Evolutionary conservation across 371 early-diverging fungal genomes (phyloP), one percentile per base, ranked within the genome.

Genomic region (Dichotomocladium elegans): DNA sequence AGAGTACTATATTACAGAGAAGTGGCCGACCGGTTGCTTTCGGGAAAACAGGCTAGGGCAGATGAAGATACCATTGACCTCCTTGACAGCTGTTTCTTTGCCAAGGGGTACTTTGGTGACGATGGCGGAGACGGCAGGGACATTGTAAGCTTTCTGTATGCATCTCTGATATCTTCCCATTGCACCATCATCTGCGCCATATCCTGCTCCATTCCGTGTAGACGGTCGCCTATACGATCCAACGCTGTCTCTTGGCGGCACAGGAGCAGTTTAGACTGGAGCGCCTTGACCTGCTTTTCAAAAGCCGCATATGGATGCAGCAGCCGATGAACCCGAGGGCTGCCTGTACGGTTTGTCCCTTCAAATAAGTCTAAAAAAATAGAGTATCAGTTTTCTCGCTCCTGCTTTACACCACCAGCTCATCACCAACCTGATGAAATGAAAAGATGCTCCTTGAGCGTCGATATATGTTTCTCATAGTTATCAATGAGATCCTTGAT

Each of bases 101-200:
- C 25, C 41, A 22, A 45, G 42, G 31, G 31, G 22, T n/a, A 10
- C 27, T 50, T 43, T 4, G 70, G 66, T 17, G 70, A 70, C 9
- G 61, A 50, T 10, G 74, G 74, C 17, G 74, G 70, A 4, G 74
- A 73, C 29, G 74, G 74, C 17, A 69, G 33, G 19, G 42, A 49
- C 7, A 4, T 45, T 12, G 31, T 29, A 11, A 30, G 19, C 12
- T 31, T 31, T 21, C 24, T 15, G 40, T 30, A 55, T 0, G 60
- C 44, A 7, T 37, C 27, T 28, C 62, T 65, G 27, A 58, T 61
- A 30, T 66, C 69, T n/a, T 68, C 60, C 75, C 75, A 74, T 47
- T 68, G 67, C 6, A 30, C 45, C 4, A 56, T 24, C 41, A 74
- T 30, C 8, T 62, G 51, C 4, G 43, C 37, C 12, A 74, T 42